Evolutionary conservation across 139 green algal genomes (phyloP).

Genomic region (Closterium sp.): DNA sequence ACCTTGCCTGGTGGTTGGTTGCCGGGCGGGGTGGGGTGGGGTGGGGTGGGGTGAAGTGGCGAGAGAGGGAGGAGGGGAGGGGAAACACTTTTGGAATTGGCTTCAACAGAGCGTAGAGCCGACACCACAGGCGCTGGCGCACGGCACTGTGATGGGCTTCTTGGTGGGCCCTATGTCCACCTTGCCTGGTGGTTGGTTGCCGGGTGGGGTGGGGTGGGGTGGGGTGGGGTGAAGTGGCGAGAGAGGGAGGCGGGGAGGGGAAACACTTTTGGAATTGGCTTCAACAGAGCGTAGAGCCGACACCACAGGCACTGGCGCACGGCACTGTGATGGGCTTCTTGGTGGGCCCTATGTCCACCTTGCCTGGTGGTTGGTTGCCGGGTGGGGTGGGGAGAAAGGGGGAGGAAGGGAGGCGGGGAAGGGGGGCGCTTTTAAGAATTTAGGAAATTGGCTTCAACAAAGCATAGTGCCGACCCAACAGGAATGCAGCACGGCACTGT

Average conservation of each 20-base stretch:
- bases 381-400: neutral
- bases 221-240: too few species aligned
- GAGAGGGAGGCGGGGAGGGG: neutral
- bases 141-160: conserved; percentile 20
- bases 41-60: too few species aligned
- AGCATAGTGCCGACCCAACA: neutral
- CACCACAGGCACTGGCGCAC: conserved; percentile 1
- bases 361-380: neutral
- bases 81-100: too few species aligned
- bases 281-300: conserved; percentile 5
- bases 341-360: neutral
- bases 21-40: too few species aligned
- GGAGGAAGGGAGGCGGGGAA: neutral
- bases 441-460: too few species aligned
- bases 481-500: neutral
- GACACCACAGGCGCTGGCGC: neutral
- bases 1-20: neutral
- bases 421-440: too few species aligned
- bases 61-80: neutral
- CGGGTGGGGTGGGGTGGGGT: too few species aligned
- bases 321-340: conserved; percentile 18
- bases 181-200: neutral
- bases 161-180: neutral
- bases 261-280: too few species aligned
- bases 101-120: conserved; percentile 10